These are phyloP conservation scores for Carex sylvatica DNA, from an alignment of 202 grass and related monocot genomes.

Conservation along the genomic window DNA sequence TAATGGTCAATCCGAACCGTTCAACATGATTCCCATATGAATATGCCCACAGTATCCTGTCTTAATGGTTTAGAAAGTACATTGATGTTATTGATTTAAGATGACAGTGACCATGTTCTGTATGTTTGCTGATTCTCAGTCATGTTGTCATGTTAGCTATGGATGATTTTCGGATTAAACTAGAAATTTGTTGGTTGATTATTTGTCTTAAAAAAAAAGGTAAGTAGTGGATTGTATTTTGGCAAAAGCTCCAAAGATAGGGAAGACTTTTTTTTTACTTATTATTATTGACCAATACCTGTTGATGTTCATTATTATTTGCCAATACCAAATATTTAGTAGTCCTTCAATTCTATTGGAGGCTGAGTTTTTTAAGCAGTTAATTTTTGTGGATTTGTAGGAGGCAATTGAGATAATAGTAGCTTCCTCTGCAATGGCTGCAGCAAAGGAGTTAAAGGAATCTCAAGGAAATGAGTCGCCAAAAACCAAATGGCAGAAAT, in stretches of 20 bases:
- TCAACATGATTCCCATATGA: no score
- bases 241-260: neutral
- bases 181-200: neutral
- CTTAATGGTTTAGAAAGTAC: neutral
- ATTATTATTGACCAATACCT: neutral
- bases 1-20: no score
- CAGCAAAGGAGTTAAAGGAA: slow-evolving; percentile 70
- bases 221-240: neutral
- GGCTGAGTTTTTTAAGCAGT: slow-evolving; percentile 24
- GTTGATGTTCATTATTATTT: neutral
- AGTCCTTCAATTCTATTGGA: neutral
- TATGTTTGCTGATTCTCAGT: neutral
- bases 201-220: neutral
- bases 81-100: neutral
- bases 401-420: slow-evolving; percentile 94
- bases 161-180: neutral
- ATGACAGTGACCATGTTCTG: neutral
- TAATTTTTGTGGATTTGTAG: slow-evolving; percentile 41
- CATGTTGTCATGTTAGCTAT: neutral
- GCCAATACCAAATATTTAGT: neutral
- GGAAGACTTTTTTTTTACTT: neutral
- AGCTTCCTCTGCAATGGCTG: slow-evolving; percentile 95
- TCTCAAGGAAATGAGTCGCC: slow-evolving; percentile 44
- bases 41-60: neutral
- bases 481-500: slow-evolving; percentile 82